Evolutionary conservation across 768 basidiomycete genomes (phyloP), one percentile per base, ranked within the genome.

Genomic region (Symmetrospora coprosmae): DNA sequence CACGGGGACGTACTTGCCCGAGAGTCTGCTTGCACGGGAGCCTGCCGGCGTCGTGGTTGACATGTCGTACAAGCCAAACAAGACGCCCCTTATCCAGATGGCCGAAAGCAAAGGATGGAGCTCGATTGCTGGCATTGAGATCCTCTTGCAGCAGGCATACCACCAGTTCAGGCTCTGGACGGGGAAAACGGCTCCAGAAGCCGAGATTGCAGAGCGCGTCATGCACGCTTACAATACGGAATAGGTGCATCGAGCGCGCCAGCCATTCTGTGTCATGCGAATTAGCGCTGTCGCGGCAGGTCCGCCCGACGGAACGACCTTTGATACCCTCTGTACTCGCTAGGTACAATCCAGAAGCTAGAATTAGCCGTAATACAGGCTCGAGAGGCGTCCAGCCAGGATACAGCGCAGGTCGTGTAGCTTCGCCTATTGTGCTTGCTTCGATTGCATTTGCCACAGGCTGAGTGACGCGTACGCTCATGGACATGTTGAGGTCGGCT

Each of bases 1-100:
- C 8, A 69, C 64, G 28, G 72, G 87, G 17, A 71, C 75, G 35
- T 58, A 19, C 55, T 30, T 58, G 8, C 78, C 85, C 65, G 7
- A 73, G 14, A 59, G 76, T 13, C 69, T 94, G 21, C 84, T 88
- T 65, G 71, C 73, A 1, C 78, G 79, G 4, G 49, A 65, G 5
- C 75, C 77, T n/a, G 84, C 83, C 1, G 82, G 82, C 2, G 79
- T 85, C 2, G 83, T 90, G 11, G 78, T 97, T 11, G 94, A 99
- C 67, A 86, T 94, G 84, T 89, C 91, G 19, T 97, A 96, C 72
- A 83, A 83, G 66, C 94, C 91, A 0, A 80, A 83, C 2, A 78
- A 81, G 66, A 97, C 92, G 14, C 83, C 90, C 0, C 72, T 99
- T 55, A 73, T 96, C 25, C 70, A 71, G 51, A 72, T 92, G 14